Conservation (phyloP, 352 stramenopile species). For the Phytophthora litchii region DNA sequence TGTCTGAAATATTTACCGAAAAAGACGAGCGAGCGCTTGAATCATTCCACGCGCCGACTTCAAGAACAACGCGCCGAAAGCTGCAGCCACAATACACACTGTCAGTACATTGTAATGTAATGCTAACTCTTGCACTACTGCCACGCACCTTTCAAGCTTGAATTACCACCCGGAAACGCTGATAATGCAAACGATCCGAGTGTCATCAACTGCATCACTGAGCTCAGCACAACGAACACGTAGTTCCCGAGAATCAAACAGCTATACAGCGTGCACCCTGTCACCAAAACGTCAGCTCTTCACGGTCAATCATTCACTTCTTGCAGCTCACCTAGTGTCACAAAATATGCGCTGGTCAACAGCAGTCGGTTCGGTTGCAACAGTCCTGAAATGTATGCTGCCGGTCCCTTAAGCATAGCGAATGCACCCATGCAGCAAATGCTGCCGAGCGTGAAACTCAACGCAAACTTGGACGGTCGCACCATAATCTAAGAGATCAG, state of each 20-base stretch:
- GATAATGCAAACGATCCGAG: conserved; percentile 62
- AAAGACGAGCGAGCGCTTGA: conserved; percentile 58
- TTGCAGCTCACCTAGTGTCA: conserved; percentile 58
- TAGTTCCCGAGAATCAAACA: conserved; percentile 86
- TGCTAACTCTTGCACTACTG: neutral
- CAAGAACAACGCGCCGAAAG: conserved; percentile 67
- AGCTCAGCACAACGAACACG: conserved; percentile 83
- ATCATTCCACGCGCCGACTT: conserved; percentile 71
- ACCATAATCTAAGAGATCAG: conserved; percentile 66
- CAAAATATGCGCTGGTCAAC: conserved; percentile 72
- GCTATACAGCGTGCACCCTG: conserved; percentile 74
- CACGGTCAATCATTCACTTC: too few species aligned
- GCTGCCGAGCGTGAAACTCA: conserved; percentile 84
- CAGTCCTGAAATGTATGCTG: conserved; percentile 57
- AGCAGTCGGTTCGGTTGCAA: conserved; percentile 68
- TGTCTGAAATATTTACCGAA: conserved; percentile 44
- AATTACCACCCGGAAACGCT: conserved; percentile 64
- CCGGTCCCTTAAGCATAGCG: conserved; percentile 77
- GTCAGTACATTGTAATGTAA: neutral
- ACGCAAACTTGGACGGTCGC: conserved; percentile 80
- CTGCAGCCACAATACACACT: conserved; percentile 26
- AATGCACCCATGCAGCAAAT: conserved; percentile 78
- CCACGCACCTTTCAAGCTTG: conserved; percentile 61
- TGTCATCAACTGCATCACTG: conserved; percentile 66
- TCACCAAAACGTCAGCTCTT: neutral